Evolutionary conservation across 2,329 filamentous ascomycete species (phyloP), one percentile per base, ranked within the genome.

Genomic region (Epicoccum nigrum): DNA sequence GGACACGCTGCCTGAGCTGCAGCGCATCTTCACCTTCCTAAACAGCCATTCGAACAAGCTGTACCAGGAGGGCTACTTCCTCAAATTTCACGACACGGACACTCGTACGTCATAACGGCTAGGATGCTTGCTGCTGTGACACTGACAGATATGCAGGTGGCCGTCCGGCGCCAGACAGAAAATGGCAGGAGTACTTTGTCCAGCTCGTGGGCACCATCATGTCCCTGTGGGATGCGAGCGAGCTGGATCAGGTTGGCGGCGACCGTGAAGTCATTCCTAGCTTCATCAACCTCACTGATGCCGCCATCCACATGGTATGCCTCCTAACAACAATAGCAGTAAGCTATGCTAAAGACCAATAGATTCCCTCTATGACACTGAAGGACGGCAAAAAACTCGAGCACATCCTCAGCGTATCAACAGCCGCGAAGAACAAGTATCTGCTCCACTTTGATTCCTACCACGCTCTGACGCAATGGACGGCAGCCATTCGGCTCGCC

Each of bases 241-340:
- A 94, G 71, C 81, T 97, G 51, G 94, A 99, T 76, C 86, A 86
- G 31, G 92, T 90, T 11, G 91, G 90, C 28, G 87, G 91, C 63
- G 86, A 94, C 65, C 89, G 87, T 59, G 90, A 96, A 68, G 89
- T 96, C 39, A 79, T 93, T 33, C 91, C 92, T 25, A 94, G 90
- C 42, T 99, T 97, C 71, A 92, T 99, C 73, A 99, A 99, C 69
- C 77, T 99, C 53, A 96, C 94, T 6, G 94, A 99, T 81, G 94
- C 94, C 16, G 96, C 94, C 0, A 92, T 99, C 64, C 96, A 96
- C 75, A 97, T 97, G 92, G 94, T 97, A 81, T 19, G 68, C 53
- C n/a, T 13, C 13, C 20, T 12, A 9, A 35, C 33, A 16, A 9
- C 37, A 11, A 31, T 15, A 21, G 23, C 9, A n/a, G 15, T 13